Base-by-base conservation (phyloP, 1,139 yeast species). In the Nakaseomyces uthaithaninus region DNA sequence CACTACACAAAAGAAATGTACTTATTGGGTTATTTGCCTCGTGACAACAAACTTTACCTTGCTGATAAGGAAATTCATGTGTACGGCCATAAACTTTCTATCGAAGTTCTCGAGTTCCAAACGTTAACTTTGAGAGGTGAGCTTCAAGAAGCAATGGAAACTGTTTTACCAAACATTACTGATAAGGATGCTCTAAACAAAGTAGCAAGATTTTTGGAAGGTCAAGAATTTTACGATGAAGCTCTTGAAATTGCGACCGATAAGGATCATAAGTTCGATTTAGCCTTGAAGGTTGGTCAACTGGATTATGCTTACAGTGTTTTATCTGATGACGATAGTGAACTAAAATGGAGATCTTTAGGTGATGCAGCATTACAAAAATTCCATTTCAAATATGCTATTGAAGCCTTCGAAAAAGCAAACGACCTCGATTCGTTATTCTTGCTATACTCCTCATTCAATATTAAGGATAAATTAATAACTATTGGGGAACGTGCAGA, bases 71-170 rank as follows among this genome's bases (percentile, higher is more conserved):
- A 91, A 45, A 75, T 87, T 58, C 81, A 83, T 51, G 81, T 91
- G 39, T 69, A 83, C 35, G 77, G 95, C 17, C 89, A 91, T 71
- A 79, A 73, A 55, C 72, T 93, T 41, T 84, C 94, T 30, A 67
- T 91, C 37, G 77, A 87, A 19, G 94, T 93, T 8, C 73, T 91
- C 50, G 97, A 89, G 66, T 87, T 87, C 64, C 97, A 91, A 69
- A 91, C 99, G 1, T 76, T 89, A 48, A 95, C 91, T 5, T 72
- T 91, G 67, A 80, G 98, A 62, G 97, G 96, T 39, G 97, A 93
- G 56, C 68, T 89, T 55, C 85, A 81, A 39, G 75, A 78, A 42
- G 82, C 91, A 12, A 67, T 73, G 45, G 78, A 75, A 33, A 72
- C 72, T 46, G 71, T 87, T 45, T 69, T 87, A 37, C 77, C 75